Evolutionary conservation across 345 rosid species (phyloP), one percentile per base, ranked within the genome.

Genomic region (Iberis pinnata): DNA sequence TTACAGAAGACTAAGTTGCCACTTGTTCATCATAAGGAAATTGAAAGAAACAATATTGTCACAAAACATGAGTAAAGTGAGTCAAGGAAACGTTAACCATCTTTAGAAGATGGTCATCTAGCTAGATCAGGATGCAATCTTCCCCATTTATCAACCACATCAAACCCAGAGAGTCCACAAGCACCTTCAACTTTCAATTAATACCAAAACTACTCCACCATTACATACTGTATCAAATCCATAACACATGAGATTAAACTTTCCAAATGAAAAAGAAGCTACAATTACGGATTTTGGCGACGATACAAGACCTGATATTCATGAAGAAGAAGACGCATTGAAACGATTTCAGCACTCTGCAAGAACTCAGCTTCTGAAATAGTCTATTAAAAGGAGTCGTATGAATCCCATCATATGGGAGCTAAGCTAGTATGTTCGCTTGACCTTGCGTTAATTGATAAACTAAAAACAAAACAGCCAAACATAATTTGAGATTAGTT

Each of bases 171-270:
- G 74, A 65, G 95, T 12, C 51, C 65, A 37, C 60, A 67, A 64
- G 98, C 89, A 18, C 98, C 96, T 0, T 75, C 70, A 24, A 79
- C 96, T 63, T 79, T 83, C 65, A 69, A 72, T 54, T 95, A 74
- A 37, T 92, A 92, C 98, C 96, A 92, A 40, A 92, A 95, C 76
- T 82, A 92, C 70, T 92, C 93, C 61, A 88, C 89, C 71, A 92
- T 95, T 19, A 77, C 96, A 75, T 88, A 82, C 98, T 90, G 75
- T 29, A 48, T 7, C n/a, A n/a, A n/a, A n/a, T n/a, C n/a, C n/a
- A n/a, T 26, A 26, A 26, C 8, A 26, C 29, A 4, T 49, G 60
- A 47, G 45, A 31, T 8, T 29, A 56, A 48, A 24, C 18, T 51
- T 19, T 3, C 24, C 3, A 52, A 58, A 19, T 2, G 9, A 44